These are phyloP conservation scores for Cyclotella sp. DNA, from an alignment of 108 stramenopile genomes.

Conservation along the genomic window DNA sequence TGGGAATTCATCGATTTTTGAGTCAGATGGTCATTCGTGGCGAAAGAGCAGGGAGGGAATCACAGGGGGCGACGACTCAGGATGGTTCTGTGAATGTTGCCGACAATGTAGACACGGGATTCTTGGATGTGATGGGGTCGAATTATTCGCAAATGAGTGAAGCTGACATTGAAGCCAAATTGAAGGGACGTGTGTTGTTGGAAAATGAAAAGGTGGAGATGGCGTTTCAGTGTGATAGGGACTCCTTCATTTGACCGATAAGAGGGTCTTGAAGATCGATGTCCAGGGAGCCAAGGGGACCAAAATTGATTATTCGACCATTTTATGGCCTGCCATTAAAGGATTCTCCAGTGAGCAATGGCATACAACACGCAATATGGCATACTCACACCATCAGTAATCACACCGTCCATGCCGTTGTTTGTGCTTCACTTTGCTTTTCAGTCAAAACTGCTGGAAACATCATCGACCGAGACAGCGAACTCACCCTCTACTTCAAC, in stretches of 20 bases:
- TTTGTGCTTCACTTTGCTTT: background rate
- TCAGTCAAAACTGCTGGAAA: constrained; percentile 75
- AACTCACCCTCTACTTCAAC: constrained; percentile 65
- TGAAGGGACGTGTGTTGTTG: constrained; percentile 44
- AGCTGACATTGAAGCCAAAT: constrained; percentile 27
- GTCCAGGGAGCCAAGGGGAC: constrained; percentile 58
- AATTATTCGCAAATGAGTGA: constrained; percentile 51
- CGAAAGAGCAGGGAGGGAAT: constrained; percentile 34
- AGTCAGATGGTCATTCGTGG: constrained; percentile 39
- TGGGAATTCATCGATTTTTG: constrained; percentile 51
- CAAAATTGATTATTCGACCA: constrained; percentile 58
- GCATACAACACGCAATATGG: background rate
- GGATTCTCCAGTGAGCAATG: constrained; percentile 55
- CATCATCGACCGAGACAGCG: constrained; percentile 65
- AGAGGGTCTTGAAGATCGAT: constrained; percentile 52
- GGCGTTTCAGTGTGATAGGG: constrained; percentile 63
- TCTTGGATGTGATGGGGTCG: constrained; percentile 60
- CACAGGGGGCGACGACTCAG: constrained; percentile 19
- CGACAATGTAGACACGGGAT: constrained; percentile 23
- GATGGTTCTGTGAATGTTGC: background rate
- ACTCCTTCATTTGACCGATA: constrained; percentile 49
- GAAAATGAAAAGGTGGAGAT: constrained; percentile 54
- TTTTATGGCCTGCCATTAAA: constrained; percentile 65
- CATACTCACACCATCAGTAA: background rate
- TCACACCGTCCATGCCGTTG: too few species aligned